Evolutionary conservation across 2,329 filamentous ascomycete species (phyloP).

Genomic region (Cytospora chrysosperma): DNA sequence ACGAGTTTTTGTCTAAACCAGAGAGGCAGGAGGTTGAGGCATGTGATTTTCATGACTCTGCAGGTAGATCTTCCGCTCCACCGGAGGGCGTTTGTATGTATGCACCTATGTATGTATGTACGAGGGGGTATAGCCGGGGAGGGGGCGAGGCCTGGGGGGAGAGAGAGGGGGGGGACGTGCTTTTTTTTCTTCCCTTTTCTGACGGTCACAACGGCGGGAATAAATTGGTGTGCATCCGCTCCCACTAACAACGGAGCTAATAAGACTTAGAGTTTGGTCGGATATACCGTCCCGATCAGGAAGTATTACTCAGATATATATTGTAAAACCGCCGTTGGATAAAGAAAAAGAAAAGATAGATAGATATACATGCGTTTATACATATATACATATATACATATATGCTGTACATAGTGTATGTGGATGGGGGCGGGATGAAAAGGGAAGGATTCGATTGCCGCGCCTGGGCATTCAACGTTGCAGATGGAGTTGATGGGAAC

Average conservation of each 20-base stretch:
- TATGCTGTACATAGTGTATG: too few species aligned
- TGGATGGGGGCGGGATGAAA: not conserved
- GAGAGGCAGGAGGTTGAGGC: not conserved
- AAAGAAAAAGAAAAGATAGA: not conserved
- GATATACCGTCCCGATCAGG: not conserved
- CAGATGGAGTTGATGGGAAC: too few species aligned
- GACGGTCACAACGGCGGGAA: not conserved
- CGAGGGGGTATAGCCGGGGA: not conserved
- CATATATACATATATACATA: too few species aligned
- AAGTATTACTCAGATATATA: not conserved
- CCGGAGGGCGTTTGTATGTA: too few species aligned
- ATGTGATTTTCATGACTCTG: constrained; percentile 16
- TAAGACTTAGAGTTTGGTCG: not conserved
- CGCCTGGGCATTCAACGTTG: too few species aligned
- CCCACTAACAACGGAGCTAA: not conserved
- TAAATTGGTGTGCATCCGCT: not conserved
- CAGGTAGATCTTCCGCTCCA: not conserved
- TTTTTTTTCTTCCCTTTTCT: too few species aligned
- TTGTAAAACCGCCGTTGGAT: not conserved
- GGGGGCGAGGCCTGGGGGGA: not conserved
- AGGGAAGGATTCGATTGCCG: too few species aligned
- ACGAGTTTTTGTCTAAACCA: too few species aligned
- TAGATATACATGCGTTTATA: too few species aligned
- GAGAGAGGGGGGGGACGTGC: not conserved
- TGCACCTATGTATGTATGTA: not conserved